These are phyloP conservation scores for Chloroidium sp. DNA, from an alignment of 163 green algal genomes.

Conservation along the genomic window DNA sequence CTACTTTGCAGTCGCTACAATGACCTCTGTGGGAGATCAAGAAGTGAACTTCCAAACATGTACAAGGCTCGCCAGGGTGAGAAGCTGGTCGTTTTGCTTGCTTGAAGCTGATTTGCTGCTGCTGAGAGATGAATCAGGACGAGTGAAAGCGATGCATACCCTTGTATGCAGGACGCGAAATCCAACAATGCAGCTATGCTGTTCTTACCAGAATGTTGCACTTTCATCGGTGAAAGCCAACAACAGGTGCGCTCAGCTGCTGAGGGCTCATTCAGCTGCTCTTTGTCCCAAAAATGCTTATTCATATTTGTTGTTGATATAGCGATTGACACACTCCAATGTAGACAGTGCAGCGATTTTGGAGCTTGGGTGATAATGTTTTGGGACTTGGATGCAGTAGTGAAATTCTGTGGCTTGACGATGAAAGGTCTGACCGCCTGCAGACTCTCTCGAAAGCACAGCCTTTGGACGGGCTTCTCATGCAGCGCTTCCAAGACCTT, in stretches of 20 bases:
- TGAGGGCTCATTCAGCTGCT: background rate
- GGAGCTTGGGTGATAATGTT: background rate
- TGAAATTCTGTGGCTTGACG: background rate
- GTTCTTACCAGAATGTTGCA: constrained; percentile 92
- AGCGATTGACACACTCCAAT: background rate
- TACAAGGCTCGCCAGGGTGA: constrained; percentile 22
- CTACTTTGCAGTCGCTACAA: constrained; percentile 75
- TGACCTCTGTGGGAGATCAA: constrained; percentile 61
- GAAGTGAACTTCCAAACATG: constrained; percentile 66
- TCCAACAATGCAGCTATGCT: constrained; percentile 55
- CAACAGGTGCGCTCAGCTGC: constrained; percentile 16
- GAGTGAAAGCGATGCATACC: background rate
- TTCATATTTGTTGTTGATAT: background rate
- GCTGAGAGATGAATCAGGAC: background rate
- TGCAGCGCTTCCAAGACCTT: constrained; percentile 66
- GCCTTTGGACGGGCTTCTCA: constrained; percentile 65
- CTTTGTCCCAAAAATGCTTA: background rate
- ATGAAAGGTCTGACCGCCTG: constrained; percentile 10
- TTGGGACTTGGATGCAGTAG: background rate
- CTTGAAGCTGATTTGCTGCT: background rate
- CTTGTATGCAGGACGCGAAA: constrained; percentile 40
- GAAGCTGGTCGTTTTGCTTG: background rate
- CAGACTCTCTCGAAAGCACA: constrained; percentile 64
- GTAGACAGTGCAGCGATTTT: background rate
- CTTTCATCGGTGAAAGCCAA: constrained; percentile 59